Base-by-base conservation (phyloP, 345 rosid species). In the Eucalyptus sp. region DNA sequence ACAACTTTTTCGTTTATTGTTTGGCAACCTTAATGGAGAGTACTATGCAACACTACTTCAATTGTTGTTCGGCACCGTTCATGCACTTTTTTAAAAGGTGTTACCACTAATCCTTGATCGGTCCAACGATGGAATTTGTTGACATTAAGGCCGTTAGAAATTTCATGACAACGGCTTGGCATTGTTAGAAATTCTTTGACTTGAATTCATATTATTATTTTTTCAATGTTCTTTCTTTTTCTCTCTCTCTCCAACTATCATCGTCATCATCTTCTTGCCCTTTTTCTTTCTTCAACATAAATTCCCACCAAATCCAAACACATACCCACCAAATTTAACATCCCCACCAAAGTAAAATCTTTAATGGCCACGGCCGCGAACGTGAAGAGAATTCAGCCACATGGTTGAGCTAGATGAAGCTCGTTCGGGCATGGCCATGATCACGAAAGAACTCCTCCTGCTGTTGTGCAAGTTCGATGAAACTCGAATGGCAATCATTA, bases 1-100 rank as follows among this genome's bases (percentile, higher is more conserved):
- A 31, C 41, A 1, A 31, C 22, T 15, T 66, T 6, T 31, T 66
- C 6, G 4, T 66, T 66, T 66, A 66, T 66, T 17, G 20, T 66
- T n/a, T n/a, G 41, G 10, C 20, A 14, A 66, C 10, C 76, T 7
- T 2, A 1, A 0, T 1, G 3, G 20, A n/a, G 41, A 14, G 41
- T n/a, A 66, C 41, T 4, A 2, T 14, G 0, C 10, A 33, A 31
- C 41, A 15, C 41, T n/a, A n/a, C 76, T 66, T 2, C 18, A n/a
- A 66, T 2, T 66, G 2, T 66, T 66, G 20, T 66, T 66, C 41
- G 17, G 1, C 8, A 66, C 22, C 76, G 6, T 66, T 7, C 20
- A 31, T 64, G 76, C 15, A 14, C 41, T n/a, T 64, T 64, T n/a
- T 66, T 7, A 8, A 7, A 14, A 64, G 31, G 41, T n/a, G 10